Conservation (phyloP, 2,329 filamentous ascomycete species). For the Alternaria angustiovoidea region DNA sequence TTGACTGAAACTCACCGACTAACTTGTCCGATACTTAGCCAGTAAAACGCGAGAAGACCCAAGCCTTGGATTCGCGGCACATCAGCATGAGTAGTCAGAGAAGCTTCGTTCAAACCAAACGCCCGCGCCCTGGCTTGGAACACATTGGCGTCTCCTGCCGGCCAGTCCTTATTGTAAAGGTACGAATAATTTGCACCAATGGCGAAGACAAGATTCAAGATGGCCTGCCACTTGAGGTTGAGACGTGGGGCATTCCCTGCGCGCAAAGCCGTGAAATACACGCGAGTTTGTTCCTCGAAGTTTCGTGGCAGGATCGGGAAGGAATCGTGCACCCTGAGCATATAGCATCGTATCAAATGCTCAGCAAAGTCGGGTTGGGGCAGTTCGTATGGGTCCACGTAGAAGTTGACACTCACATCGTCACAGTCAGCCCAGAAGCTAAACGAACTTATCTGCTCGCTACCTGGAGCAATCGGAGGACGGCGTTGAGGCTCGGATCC, state of each 20-base stretch:
- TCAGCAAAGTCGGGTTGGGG: constrained; percentile 45
- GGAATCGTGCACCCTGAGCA: constrained; percentile 49
- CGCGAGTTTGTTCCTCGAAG: constrained; percentile 47
- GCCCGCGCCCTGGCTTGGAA: constrained; percentile 52
- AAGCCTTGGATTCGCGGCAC: constrained; percentile 51
- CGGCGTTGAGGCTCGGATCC: constrained; percentile 9
- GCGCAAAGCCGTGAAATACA: constrained; percentile 39
- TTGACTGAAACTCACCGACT: constrained; percentile 46
- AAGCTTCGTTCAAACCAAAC: constrained; percentile 41
- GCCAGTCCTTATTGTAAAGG: constrained; percentile 39
- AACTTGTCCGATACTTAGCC: constrained; percentile 51
- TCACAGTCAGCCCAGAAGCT: constrained; percentile 48
- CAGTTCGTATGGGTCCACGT: constrained; percentile 43
- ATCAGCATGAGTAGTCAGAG: constrained; percentile 46
- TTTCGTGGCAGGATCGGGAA: constrained; percentile 50
- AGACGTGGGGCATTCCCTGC: constrained; percentile 27
- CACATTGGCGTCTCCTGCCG: constrained; percentile 45
- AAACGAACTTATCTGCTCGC: constrained; percentile 42
- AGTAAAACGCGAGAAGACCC: constrained; percentile 52
- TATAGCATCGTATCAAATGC: constrained; percentile 47
- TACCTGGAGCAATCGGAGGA: constrained; percentile 12
- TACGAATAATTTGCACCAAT: constrained; percentile 53
- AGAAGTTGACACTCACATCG: constrained; percentile 31
- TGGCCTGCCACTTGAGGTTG: constrained; percentile 48
- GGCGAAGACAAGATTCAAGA: constrained; percentile 54